phyloP scores from a whole-genome alignment of 2,329 filamentous ascomycete genomes.

The Ophiostoma sp. region DNA sequence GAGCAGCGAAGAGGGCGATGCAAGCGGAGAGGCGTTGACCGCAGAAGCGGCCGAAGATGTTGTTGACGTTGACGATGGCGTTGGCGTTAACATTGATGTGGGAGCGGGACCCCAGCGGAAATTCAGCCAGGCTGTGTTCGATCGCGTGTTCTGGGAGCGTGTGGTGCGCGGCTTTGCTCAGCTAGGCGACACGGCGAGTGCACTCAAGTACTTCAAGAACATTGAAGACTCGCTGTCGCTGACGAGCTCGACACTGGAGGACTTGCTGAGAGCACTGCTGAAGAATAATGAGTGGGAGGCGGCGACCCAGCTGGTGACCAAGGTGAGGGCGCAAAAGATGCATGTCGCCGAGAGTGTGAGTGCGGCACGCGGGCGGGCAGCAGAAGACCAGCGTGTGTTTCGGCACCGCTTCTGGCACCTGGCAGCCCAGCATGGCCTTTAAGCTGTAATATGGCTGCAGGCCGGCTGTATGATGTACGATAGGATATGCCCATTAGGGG shows the following conservation, averaged over 20 bases:
- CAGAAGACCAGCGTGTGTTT: slow-evolving; percentile 37
- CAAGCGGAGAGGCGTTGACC: neutral
- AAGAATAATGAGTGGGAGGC: slow-evolving; percentile 26
- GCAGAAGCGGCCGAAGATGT: neutral
- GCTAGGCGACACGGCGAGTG: slow-evolving; percentile 45
- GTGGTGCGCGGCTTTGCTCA: slow-evolving; percentile 62
- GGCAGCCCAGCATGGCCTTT: slow-evolving; percentile 37
- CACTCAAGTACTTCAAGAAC: slow-evolving; percentile 46
- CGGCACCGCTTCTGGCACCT: slow-evolving; percentile 48
- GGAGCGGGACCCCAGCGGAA: neutral
- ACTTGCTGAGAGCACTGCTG: slow-evolving; percentile 38
- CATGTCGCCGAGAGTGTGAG: slow-evolving; percentile 25
- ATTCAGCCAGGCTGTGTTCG: slow-evolving; percentile 33
- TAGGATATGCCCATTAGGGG: neutral
- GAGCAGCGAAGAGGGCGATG: neutral
- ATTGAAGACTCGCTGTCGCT: slow-evolving; percentile 39
- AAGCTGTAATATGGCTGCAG: slow-evolving; percentile 27
- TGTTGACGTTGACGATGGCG: neutral
- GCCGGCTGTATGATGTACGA: neutral
- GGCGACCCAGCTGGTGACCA: slow-evolving; percentile 31
- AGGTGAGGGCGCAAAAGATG: slow-evolving; percentile 29
- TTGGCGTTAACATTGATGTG: neutral
- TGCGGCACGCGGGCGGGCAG: slow-evolving; percentile 24
- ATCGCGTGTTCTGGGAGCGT: slow-evolving; percentile 65
- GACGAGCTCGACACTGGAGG: slow-evolving; percentile 41